Conservation (phyloP, 2,329 filamentous ascomycete genomes). For the Diaporthe amygdali region DNA sequence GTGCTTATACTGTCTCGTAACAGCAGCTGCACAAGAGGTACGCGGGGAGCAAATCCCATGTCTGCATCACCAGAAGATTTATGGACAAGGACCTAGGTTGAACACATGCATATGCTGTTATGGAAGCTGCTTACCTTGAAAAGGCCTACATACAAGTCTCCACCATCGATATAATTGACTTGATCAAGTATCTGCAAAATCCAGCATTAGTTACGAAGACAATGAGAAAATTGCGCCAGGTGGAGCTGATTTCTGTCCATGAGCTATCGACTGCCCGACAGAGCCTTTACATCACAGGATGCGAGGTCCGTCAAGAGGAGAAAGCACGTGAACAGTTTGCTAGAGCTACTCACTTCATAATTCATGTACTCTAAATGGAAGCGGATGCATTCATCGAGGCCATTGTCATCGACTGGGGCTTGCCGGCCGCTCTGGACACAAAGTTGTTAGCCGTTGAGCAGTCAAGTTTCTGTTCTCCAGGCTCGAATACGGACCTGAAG, state of each 20-base stretch:
- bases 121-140: neutral
- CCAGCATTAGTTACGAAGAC: neutral
- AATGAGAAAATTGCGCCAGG: neutral
- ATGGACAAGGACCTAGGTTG: neutral
- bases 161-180: neutral
- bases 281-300: neutral
- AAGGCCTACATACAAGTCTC: neutral
- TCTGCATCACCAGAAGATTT: neutral
- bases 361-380: conserved; percentile 4
- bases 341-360: neutral
- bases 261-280: no score
- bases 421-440: neutral
- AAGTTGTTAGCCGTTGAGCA: neutral
- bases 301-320: neutral
- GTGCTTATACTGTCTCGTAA: neutral
- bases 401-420: neutral
- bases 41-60: neutral
- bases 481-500: neutral
- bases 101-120: no score
- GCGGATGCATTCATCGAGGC: neutral
- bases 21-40: neutral
- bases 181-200: neutral
- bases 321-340: neutral
- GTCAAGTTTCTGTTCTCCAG: neutral
- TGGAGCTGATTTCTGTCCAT: no score